These are phyloP conservation scores for Arthrobotrys pseudoclavata DNA, from an alignment of 2,329 filamentous ascomycete genomes.

Conservation along the genomic window DNA sequence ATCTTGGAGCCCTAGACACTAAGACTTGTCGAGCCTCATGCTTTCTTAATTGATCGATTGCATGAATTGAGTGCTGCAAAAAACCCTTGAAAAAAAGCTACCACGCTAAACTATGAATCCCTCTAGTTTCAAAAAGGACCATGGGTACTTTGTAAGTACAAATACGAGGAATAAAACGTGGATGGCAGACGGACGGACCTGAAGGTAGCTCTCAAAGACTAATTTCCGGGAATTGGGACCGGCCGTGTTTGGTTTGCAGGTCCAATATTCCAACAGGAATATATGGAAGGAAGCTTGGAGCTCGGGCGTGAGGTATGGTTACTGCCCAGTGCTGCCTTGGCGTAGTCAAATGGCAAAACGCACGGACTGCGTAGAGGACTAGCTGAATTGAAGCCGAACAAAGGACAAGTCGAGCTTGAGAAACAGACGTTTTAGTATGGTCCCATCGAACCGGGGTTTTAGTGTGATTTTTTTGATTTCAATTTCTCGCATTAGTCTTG, in stretches of 20 bases:
- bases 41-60: slow-evolving; percentile 1
- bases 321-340: slow-evolving; percentile 2
- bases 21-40: neutral
- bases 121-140: neutral
- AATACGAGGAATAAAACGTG: slow-evolving; percentile 31
- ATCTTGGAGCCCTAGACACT: neutral
- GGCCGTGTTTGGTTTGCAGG: slow-evolving; percentile 52
- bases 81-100: neutral
- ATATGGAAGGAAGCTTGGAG: slow-evolving; percentile 11
- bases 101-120: neutral
- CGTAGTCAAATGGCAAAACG: slow-evolving; percentile 4
- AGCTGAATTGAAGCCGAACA: slow-evolving; percentile 6
- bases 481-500: slow-evolving; percentile 11
- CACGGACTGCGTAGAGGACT: neutral
- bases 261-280: slow-evolving; percentile 45
- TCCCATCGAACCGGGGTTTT: neutral
- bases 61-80: slow-evolving; percentile 6
- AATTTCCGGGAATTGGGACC: slow-evolving; percentile 48
- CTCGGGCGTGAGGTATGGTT: slow-evolving; percentile 5
- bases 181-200: neutral
- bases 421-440: slow-evolving; percentile 7
- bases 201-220: slow-evolving; percentile 9
- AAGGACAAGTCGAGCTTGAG: slow-evolving; percentile 1
- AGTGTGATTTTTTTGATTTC: neutral
- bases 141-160: too few species aligned